A percentile compares a stretch with the other conserved stretches of the same genome.
These are phyloP conservation scores for Pseudogymnoascus verrucosus DNA, from an alignment of 2,329 filamentous ascomycete species.

Conservation along the genomic window DNA sequence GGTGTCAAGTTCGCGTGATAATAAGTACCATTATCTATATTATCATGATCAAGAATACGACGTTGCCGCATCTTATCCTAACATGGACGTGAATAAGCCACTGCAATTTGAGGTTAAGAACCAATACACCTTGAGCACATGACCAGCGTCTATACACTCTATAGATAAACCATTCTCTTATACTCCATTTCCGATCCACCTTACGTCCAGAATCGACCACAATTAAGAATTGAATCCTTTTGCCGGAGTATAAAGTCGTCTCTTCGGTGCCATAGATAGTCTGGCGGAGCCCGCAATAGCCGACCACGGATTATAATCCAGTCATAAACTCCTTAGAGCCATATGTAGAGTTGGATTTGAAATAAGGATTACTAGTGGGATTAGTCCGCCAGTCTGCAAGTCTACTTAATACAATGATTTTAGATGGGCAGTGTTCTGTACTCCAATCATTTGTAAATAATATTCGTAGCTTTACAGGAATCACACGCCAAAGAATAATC, in stretches of 20 bases:
- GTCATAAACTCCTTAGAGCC: not conserved
- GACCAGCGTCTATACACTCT: not conserved
- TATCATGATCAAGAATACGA: not conserved
- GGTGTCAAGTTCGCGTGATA: slow-evolving; percentile 14
- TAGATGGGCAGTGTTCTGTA: not conserved
- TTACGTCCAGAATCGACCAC: not conserved
- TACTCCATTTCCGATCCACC: not conserved
- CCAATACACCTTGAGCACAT: not conserved
- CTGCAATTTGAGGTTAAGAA: not conserved
- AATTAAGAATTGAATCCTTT: not conserved
- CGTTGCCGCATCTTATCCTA: not conserved
- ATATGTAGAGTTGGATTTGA: not conserved
- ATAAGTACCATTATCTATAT: not conserved
- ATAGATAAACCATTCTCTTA: not conserved
- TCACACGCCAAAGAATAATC: not conserved
- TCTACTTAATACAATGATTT: not conserved
- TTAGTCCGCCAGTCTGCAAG: not conserved
- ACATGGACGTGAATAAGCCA: not conserved
- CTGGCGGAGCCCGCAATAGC: not conserved
- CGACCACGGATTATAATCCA: not conserved
- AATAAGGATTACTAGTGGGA: not conserved
- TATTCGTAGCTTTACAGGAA: not conserved
- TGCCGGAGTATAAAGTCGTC: not conserved
- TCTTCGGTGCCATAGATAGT: not conserved
- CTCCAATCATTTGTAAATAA: not conserved